phyloP scores from a whole-genome alignment of 106 monocot species.

The Allium cepa region DNA sequence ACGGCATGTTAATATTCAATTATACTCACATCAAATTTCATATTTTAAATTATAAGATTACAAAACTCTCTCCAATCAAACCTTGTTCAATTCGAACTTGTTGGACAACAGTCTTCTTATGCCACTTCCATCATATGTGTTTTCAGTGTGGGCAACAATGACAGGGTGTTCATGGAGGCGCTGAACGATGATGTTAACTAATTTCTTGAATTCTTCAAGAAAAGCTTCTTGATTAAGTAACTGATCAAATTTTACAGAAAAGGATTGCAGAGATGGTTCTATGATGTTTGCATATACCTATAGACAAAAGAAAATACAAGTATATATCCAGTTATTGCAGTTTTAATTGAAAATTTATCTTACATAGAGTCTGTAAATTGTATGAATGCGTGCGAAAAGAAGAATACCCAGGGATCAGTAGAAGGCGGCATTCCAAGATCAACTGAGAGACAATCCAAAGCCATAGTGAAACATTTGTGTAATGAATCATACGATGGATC shows the following conservation, averaged over 20 bases:
- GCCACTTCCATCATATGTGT: slow-evolving; percentile 65
- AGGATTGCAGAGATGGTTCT: slow-evolving; percentile 40
- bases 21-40: not conserved
- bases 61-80: slow-evolving; percentile 6
- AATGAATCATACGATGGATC: slow-evolving; percentile 27
- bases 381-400: not conserved
- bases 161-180: slow-evolving; percentile 64
- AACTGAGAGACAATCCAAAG: slow-evolving; percentile 49
- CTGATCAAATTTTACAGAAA: slow-evolving; percentile 30
- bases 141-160: slow-evolving; percentile 84
- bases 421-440: slow-evolving; percentile 84
- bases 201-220: slow-evolving; percentile 53
- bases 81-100: slow-evolving; percentile 76
- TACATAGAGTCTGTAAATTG: not conserved
- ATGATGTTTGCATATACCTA: slow-evolving; percentile 62
- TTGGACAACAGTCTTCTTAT: slow-evolving; percentile 63
- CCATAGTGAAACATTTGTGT: slow-evolving; percentile 24
- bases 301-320: slow-evolving; percentile 1
- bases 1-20: not conserved
- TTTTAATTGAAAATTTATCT: no score
- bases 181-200: slow-evolving; percentile 26
- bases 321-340: not conserved
- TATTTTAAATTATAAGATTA: not conserved
- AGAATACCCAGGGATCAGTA: slow-evolving; percentile 71
- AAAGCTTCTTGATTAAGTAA: slow-evolving; percentile 49